Conservation (phyloP, 2,329 filamentous ascomycete species). For the Chaetomium strumarium region DNA sequence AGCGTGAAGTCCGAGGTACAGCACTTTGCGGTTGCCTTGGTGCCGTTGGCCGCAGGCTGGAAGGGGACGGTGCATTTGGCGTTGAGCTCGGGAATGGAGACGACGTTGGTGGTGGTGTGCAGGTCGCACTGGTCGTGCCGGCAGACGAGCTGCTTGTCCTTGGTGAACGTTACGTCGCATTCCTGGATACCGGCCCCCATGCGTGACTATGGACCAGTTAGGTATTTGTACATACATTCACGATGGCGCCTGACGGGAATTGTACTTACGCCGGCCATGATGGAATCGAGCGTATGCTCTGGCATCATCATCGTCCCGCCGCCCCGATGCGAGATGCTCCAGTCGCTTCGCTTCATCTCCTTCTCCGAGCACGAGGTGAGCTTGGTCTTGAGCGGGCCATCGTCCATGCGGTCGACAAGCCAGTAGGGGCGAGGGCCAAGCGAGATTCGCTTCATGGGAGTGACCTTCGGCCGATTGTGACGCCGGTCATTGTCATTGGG, state of each 20-base stretch:
- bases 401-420: slow-evolving; percentile 57
- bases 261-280: slow-evolving; percentile 46
- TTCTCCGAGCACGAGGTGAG: slow-evolving; percentile 54
- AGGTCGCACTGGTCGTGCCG: slow-evolving; percentile 63
- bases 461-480: slow-evolving; percentile 1
- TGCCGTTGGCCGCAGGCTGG: slow-evolving; percentile 45
- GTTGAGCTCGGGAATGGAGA: slow-evolving; percentile 54
- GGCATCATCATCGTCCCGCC: slow-evolving; percentile 57
- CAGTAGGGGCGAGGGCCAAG: slow-evolving; percentile 60
- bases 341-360: slow-evolving; percentile 45
- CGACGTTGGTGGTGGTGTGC: slow-evolving; percentile 64
- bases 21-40: slow-evolving; percentile 55
- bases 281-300: slow-evolving; percentile 56
- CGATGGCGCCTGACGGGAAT: neutral
- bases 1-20: slow-evolving; percentile 67
- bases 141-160: slow-evolving; percentile 60
- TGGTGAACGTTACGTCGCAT: slow-evolving; percentile 63
- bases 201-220: slow-evolving; percentile 37
- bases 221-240: neutral
- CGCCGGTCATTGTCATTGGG: neutral
- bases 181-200: slow-evolving; percentile 64
- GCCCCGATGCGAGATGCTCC: slow-evolving; percentile 58
- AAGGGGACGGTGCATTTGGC: slow-evolving; percentile 60
- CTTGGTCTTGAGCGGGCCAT: slow-evolving; percentile 52
- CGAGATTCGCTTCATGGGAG: slow-evolving; percentile 44